Conservation (phyloP, 1,284 basidiomycete species). For the Fomitopsis pinicola region DNA sequence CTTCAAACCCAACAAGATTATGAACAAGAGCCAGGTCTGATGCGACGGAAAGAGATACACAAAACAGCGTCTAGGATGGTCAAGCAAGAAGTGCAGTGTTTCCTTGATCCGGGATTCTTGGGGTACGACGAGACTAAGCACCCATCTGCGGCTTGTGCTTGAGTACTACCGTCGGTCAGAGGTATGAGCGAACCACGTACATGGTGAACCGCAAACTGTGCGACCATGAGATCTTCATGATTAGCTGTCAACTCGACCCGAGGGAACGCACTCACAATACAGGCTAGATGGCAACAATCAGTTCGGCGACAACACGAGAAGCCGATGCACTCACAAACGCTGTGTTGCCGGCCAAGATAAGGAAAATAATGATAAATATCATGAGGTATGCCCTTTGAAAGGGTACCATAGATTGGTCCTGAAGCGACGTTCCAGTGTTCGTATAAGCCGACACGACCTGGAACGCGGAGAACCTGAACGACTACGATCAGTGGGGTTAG, state of each 20-base stretch:
- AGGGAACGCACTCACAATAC: slow-evolving; percentile 12
- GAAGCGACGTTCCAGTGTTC: slow-evolving; percentile 86
- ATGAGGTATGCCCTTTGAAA: slow-evolving; percentile 85
- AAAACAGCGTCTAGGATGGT: slow-evolving; percentile 95
- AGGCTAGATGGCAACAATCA: slow-evolving; percentile 6
- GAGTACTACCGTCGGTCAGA: not conserved
- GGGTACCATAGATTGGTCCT: slow-evolving; percentile 88
- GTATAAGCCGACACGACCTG: slow-evolving; percentile 87
- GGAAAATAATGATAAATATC: slow-evolving; percentile 61
- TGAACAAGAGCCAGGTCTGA: slow-evolving; percentile 90
- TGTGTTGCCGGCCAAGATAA: slow-evolving; percentile 91
- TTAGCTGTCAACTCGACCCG: not conserved
- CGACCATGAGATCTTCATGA: not conserved
- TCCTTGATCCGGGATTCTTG: slow-evolving; percentile 62
- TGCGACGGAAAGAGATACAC: slow-evolving; percentile 94
- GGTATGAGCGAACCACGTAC: slow-evolving; percentile 31
- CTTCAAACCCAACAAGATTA: slow-evolving; percentile 67
- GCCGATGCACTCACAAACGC: slow-evolving; percentile 65
- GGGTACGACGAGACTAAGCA: slow-evolving; percentile 60
- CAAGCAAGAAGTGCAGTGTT: slow-evolving; percentile 88
- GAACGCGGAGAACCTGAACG: slow-evolving; percentile 77
- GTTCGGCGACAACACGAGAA: not conserved
- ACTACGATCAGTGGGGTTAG: not conserved
- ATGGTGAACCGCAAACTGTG: slow-evolving; percentile 60
- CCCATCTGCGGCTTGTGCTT: slow-evolving; percentile 57